Base-by-base conservation (phyloP, 192 early-diverging fungal genomes). In the Diversispora epigaea region DNA sequence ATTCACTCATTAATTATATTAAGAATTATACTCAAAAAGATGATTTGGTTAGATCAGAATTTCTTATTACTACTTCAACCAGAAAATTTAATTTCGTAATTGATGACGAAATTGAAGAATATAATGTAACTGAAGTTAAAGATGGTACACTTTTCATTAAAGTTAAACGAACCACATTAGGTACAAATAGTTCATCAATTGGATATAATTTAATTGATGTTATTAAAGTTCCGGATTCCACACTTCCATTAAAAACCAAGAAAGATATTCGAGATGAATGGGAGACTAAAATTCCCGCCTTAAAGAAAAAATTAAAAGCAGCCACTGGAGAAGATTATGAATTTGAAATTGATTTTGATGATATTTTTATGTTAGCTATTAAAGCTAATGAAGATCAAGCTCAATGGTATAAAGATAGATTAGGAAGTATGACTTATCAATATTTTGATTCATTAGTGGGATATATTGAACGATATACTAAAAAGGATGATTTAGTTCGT, bases 321-420 rank as follows among this genome's bases (percentile, higher is more conserved):
- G 17, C 6, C 9, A 19, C 54, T 49, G 68, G 68, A 6, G 68
- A 70, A 52, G 49, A 70, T 70, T 70, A 70, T 54, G 17, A 55
- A 54, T 70, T 70, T 46, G 47, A 70, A 55, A 10, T 70, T 21
- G 68, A 70, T 55, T 70, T 70, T 50, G 49, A 70, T 25, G 52
- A 70, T 5, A 22, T 70, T 54, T 70, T 54, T 55, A 12, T 45
- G 9, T 19, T 54, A 40, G 25, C 32, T 19, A 25, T 55, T 21
- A 70, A 70, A 70, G 68, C 22, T 9, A 70, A 70, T 70, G 52
- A 70, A 54, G 39, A 55, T 70, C 46, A 70, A 8, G 22, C n/a
- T 14, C 49, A 70, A 25, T 70, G 45, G 21, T 70, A 52, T 54
- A 22, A 17, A 7, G n/a, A 8, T 54, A 70, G 45, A 11, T 54